Conservation (phyloP, 2,329 filamentous ascomycete genomes). For the Claviceps sp. region DNA sequence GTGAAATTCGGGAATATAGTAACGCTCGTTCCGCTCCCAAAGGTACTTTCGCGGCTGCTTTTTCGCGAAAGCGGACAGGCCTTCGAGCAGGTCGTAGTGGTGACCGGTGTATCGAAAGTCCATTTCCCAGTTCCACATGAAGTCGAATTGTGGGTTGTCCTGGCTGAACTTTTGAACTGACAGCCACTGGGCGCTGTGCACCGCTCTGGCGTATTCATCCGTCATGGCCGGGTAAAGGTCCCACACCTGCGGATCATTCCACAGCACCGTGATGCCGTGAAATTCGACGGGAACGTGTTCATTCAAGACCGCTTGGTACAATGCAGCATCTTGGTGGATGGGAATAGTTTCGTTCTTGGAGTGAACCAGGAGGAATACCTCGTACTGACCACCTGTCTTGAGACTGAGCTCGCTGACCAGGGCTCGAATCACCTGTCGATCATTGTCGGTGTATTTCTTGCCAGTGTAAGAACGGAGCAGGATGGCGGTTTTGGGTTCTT, state of each 20-base stretch:
- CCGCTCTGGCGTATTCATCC: constrained; percentile 39
- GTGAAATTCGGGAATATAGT: constrained; percentile 57
- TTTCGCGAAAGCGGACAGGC: constrained; percentile 47
- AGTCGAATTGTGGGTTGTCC: constrained; percentile 68
- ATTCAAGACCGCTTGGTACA: constrained; percentile 46
- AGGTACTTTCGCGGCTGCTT: constrained; percentile 57
- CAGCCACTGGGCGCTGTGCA: constrained; percentile 54
- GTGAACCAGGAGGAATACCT: constrained; percentile 68
- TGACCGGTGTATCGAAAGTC: constrained; percentile 69
- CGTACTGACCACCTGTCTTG: constrained; percentile 66
- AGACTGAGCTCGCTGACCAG: constrained; percentile 66
- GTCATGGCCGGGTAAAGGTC: constrained; percentile 66
- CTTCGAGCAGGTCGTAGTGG: constrained; percentile 65
- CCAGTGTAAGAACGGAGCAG: constrained; percentile 64
- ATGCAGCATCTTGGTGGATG: constrained; percentile 44
- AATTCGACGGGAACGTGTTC: constrained; percentile 58
- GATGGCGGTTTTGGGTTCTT: constrained; percentile 52
- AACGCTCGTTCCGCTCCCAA: constrained; percentile 62
- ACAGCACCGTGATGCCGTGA: constrained; percentile 55
- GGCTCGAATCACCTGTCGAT: constrained; percentile 65
- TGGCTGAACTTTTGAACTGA: constrained; percentile 64
- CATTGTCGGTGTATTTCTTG: constrained; percentile 65
- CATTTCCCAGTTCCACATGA: constrained; percentile 80
- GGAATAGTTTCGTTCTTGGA: constrained; percentile 49
- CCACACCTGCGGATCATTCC: constrained; percentile 62